Percentiles rank a stretch among this genome's conserved stretches.
Evolutionary conservation across 495 filamentous ascomycete genomes (phyloP).

Genomic region (Friedmanniomyces simplex): DNA sequence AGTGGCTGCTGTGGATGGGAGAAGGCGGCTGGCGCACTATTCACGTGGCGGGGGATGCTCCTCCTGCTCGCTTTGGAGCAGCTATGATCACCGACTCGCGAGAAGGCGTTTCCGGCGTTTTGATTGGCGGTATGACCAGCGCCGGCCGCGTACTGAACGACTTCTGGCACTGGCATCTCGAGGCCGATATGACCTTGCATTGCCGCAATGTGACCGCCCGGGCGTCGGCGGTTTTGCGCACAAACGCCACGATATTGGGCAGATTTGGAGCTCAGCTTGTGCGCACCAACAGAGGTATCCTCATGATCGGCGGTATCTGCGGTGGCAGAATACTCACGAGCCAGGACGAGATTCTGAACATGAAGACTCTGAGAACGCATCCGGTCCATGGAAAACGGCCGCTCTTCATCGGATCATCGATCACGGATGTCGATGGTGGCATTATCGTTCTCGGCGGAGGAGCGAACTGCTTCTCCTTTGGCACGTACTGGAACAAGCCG

Average conservation of each 20-base stretch:
- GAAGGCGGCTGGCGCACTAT: conserved; percentile 42
- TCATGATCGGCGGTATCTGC: conserved; percentile 44
- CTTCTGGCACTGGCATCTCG: conserved; percentile 47
- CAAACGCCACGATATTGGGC: conserved; percentile 22
- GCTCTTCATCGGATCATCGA: conserved; percentile 53
- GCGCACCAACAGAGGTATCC: conserved; percentile 33
- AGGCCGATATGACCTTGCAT: conserved; percentile 16
- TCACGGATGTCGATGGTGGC: conserved; percentile 35
- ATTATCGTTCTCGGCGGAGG: conserved; percentile 64
- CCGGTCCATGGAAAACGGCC: conserved; percentile 35
- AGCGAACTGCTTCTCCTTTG: conserved; percentile 84
- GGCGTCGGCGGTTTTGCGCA: conserved; percentile 6
- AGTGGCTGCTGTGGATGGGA: conserved; percentile 56
- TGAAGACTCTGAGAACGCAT: conserved; percentile 19
- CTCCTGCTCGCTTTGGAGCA: conserved; percentile 53
- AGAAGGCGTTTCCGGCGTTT: conserved; percentile 38
- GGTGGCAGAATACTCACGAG: conserved; percentile 14
- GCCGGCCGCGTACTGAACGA: conserved; percentile 51
- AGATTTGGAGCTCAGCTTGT: conserved; percentile 37
- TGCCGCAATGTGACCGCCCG: conserved; percentile 20
- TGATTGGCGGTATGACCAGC: conserved; percentile 55
- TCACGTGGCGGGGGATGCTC: conserved; percentile 31
- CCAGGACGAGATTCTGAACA: conserved; percentile 24
- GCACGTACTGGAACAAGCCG: conserved; percentile 60
- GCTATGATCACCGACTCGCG: conserved; percentile 33